Conservation (phyloP, 805 yeast species). For the Wickerhamomyces silvicola region DNA sequence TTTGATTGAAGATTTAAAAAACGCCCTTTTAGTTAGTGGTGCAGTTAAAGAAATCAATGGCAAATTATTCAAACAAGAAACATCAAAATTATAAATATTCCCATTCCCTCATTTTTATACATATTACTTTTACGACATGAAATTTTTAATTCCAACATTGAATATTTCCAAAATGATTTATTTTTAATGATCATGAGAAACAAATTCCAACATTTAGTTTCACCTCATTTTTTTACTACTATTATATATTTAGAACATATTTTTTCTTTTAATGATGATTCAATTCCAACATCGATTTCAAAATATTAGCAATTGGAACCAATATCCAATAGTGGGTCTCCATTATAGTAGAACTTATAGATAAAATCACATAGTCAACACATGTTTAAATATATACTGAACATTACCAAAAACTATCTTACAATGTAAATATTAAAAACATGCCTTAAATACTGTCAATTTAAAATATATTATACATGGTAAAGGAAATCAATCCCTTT, state of each 20-base stretch:
- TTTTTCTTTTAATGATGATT: too few relatives aligned
- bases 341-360: too few relatives aligned
- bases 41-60: constrained; percentile 32
- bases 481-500: too few relatives aligned
- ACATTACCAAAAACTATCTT: too few relatives aligned
- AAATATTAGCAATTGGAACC: too few relatives aligned
- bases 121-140: background rate
- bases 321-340: too few relatives aligned
- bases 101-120: background rate
- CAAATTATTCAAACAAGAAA: constrained; percentile 14
- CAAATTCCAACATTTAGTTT: background rate
- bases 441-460: too few relatives aligned
- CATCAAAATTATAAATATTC: constrained; percentile 14
- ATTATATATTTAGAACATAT: background rate
- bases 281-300: constrained; percentile 2
- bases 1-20: constrained; percentile 70
- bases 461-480: too few relatives aligned
- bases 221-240: background rate
- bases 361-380: too few relatives aligned
- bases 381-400: too few relatives aligned
- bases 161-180: background rate
- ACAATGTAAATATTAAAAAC: too few relatives aligned
- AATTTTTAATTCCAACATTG: background rate
- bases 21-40: constrained; percentile 64
- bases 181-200: background rate